Base-by-base conservation (phyloP, 257 asterid genomes). In the Gentiana dahurica region DNA sequence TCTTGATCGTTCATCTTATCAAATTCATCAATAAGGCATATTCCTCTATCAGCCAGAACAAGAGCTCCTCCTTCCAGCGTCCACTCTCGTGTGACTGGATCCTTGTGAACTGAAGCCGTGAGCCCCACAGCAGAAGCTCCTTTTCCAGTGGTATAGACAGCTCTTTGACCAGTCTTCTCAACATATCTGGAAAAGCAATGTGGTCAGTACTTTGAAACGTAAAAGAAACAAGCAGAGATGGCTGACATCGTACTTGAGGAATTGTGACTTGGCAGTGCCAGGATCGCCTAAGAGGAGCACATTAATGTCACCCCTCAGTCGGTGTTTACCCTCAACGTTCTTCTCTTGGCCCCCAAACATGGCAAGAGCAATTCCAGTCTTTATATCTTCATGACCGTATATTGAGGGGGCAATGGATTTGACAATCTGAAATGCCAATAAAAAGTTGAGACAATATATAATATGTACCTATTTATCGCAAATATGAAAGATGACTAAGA, bases 91-190 rank as follows among this genome's bases (percentile, higher is more conserved):
- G 99, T 88, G 58, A 88, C 95, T 8, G 99, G 99, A 65, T 92
- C 99, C 82, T 88, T 92, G 82, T 88, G 97, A 65, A 88, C 97
- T 24, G 95, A 82, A 57, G 98, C 98, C n/a, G 98, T 88, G 62
- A 92, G 89, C 55, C 97, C 99, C 9, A 92, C 95, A n/a, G 95
- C 99, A 51, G 99, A 92, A 63, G 99, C 99, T 71, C 99, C 99
- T 77, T 92, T 92, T 57, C 99, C 99, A 52, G 99, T 92, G 39
- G 99, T 92, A 67, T 88, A 92, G 65, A 92, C 97, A 63, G 97
- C 97, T 65, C 99, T 79, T 54, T 84, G 95, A 57, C 91, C 99
- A 41, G 97, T 88, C 79, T 92, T 92, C 74, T 92, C 99, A 3
- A 81, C 91, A 62, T 92, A 87, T 79, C 98, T 87, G 71, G 55